phyloP scores from a whole-genome alignment of 2,329 filamentous ascomycete species.

The Passalora sequoiae region DNA sequence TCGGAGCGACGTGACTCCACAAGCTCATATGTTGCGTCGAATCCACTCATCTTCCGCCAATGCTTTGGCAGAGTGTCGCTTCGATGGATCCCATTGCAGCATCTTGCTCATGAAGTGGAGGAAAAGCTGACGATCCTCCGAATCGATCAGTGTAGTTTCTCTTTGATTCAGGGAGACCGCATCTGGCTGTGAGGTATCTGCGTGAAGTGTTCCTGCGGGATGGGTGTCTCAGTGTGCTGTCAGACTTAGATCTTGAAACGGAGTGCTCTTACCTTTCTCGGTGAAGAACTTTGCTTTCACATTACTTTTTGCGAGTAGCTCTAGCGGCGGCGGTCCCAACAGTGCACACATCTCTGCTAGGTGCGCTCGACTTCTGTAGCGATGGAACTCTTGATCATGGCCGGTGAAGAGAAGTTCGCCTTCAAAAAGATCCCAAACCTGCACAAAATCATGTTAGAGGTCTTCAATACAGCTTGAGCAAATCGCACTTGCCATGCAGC shows the following conservation, averaged over 20 bases:
- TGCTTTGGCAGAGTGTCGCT: slow-evolving; percentile 6
- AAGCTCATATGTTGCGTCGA: not conserved
- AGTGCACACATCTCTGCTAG: slow-evolving; percentile 25
- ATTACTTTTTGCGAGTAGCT: slow-evolving; percentile 12
- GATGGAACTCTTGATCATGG: slow-evolving; percentile 16
- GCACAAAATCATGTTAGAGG: not conserved
- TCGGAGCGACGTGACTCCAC: no score
- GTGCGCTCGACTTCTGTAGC: slow-evolving; percentile 27
- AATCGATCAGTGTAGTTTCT: slow-evolving; percentile 9
- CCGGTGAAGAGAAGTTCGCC: slow-evolving; percentile 33
- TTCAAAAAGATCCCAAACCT: slow-evolving; percentile 39
- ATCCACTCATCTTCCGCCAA: slow-evolving; percentile 10
- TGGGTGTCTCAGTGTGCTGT: not conserved
- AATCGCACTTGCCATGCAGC: slow-evolving; percentile 31
- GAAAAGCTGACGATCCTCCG: slow-evolving; percentile 31
- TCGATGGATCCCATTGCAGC: slow-evolving; percentile 35
- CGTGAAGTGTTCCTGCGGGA: not conserved
- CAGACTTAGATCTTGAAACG: not conserved
- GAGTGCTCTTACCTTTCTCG: not conserved
- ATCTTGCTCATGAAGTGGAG: slow-evolving; percentile 35
- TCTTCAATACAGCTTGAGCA: not conserved
- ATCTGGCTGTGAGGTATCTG: not conserved
- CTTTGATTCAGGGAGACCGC: slow-evolving; percentile 1
- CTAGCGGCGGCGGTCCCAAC: slow-evolving; percentile 19
- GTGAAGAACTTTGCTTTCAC: slow-evolving; percentile 2